Conservation (phyloP, 2,329 filamentous ascomycete species). For the Pseudogymnoascus sp. region DNA sequence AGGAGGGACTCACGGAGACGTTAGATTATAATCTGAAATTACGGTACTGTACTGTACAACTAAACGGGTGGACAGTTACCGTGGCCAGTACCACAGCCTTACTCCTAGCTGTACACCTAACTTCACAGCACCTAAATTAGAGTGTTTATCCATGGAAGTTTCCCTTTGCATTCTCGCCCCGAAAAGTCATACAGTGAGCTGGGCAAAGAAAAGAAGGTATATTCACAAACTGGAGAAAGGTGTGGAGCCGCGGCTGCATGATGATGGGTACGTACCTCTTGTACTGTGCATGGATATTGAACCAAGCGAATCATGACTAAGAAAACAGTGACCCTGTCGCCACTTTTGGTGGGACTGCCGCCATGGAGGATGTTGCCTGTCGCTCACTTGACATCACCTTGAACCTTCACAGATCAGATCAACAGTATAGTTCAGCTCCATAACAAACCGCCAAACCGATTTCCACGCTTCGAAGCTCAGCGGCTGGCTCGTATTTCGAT, state of each 20-base stretch:
- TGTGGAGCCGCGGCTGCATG: slow-evolving; percentile 1
- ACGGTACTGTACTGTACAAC: not conserved
- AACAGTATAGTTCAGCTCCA: not conserved
- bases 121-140: not conserved
- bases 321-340: not conserved
- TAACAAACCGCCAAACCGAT: not conserved
- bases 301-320: slow-evolving; percentile 9
- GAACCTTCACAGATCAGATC: slow-evolving; percentile 1
- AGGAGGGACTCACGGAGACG: not conserved
- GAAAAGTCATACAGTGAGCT: not conserved
- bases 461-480: not conserved
- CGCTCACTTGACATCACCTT: not conserved
- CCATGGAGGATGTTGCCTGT: not conserved
- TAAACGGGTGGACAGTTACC: not conserved
- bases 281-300: not conserved
- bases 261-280: slow-evolving; percentile 2
- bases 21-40: not conserved
- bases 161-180: no score
- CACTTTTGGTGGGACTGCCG: not conserved
- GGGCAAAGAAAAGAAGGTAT: not conserved
- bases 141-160: no score
- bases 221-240: not conserved
- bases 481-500: not conserved
- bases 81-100: not conserved
- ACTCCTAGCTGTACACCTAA: not conserved